Evolutionary conservation across 805 yeast species (phyloP).

Genomic region (Teunomyces stri): DNA sequence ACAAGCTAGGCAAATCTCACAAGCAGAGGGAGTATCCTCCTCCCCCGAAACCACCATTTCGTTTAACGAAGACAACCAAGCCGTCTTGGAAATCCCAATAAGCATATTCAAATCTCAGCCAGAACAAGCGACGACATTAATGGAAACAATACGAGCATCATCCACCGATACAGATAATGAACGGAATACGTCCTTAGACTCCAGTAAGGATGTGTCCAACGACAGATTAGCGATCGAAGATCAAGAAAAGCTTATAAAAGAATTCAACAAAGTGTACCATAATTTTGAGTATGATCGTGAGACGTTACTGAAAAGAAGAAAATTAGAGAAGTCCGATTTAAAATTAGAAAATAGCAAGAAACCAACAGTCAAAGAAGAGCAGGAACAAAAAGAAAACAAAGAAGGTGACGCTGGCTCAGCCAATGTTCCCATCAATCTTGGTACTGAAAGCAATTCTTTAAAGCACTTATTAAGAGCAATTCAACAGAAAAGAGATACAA

Average conservation of each 20-base stretch:
- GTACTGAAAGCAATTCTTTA: conserved; percentile 44
- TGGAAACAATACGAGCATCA: conserved; percentile 2
- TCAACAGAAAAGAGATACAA: conserved; percentile 73
- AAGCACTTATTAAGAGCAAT: conserved; percentile 78
- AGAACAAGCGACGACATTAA: neutral
- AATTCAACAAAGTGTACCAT: conserved; percentile 72
- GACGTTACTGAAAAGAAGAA: conserved; percentile 69
- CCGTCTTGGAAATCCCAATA: conserved; percentile 33
- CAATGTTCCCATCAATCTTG: conserved; percentile 33
- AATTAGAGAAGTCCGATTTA: conserved; percentile 77
- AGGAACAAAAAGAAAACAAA: conserved; percentile 15
- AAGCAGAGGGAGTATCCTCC: conserved; percentile 15
- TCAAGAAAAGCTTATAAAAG: conserved; percentile 49
- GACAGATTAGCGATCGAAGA: conserved; percentile 28
- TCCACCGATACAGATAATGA: neutral
- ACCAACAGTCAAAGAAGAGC: conserved; percentile 13
- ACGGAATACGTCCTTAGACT: neutral
- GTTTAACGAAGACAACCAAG: conserved; percentile 28
- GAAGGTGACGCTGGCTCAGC: conserved; percentile 19
- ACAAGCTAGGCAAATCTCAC: conserved; percentile 16
- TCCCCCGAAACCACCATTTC: neutral
- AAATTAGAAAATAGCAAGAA: conserved; percentile 45
- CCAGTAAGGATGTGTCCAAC: conserved; percentile 4
- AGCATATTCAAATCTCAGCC: conserved; percentile 17
- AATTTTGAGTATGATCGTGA: conserved; percentile 75